Conservation (phyloP, 75 land plant species). For the Larix kaempferi region DNA sequence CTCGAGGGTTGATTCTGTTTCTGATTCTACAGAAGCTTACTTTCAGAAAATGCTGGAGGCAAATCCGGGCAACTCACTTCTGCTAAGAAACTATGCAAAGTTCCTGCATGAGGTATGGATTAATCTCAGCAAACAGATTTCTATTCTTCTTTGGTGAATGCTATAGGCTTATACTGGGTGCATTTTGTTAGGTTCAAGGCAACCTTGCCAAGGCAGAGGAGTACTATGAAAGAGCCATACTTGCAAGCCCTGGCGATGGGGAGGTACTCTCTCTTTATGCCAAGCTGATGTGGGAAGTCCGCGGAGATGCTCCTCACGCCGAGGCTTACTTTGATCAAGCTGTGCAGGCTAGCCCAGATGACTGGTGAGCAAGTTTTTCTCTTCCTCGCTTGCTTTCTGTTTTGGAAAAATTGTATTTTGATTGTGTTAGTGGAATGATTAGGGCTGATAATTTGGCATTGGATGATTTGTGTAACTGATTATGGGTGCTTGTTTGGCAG, state of each 20-base stretch:
- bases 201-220: constrained; percentile 55
- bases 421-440: not conserved
- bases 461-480: not conserved
- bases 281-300: constrained; percentile 55
- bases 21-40: constrained; percentile 12
- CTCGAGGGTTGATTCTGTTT: constrained; percentile 1
- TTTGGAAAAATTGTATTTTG: not conserved
- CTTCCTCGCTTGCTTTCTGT: not conserved
- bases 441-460: not conserved
- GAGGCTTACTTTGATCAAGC: constrained; percentile 59
- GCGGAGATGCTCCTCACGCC: constrained; percentile 50
- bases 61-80: constrained; percentile 15
- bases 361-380: constrained; percentile 58
- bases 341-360: constrained; percentile 56
- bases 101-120: constrained; percentile 18
- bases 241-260: constrained; percentile 71
- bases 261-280: constrained; percentile 66
- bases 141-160: too few relatives aligned
- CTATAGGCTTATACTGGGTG: too few relatives aligned
- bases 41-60: constrained; percentile 9
- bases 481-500: constrained; percentile 33
- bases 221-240: constrained; percentile 68
- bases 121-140: too few relatives aligned
- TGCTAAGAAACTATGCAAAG: constrained; percentile 19
- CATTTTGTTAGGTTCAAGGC: not conserved